phyloP scores from a whole-genome alignment of 2,329 filamentous ascomycete species.

The Fusarium palustre region DNA sequence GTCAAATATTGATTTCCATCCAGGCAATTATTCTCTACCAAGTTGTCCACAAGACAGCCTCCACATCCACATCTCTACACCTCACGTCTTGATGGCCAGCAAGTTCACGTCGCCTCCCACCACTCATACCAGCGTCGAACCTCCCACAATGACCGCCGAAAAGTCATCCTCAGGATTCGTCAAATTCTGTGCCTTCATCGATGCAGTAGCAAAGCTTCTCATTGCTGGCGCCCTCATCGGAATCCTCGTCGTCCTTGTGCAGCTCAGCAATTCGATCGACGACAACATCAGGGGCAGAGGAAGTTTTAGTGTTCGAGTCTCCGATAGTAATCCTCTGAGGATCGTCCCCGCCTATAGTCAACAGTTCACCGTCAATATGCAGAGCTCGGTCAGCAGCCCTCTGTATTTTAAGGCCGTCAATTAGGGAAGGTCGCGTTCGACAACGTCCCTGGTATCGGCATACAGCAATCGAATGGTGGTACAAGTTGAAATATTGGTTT shows the following conservation, averaged over 20 bases:
- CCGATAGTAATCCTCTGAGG: background rate
- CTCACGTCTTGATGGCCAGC: slow-evolving; percentile 18
- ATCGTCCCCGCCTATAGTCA: background rate
- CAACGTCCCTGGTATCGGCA: too few relatives aligned
- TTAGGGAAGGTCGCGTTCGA: background rate
- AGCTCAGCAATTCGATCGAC: slow-evolving; percentile 10
- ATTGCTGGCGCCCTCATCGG: slow-evolving; percentile 35
- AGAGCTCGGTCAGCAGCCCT: slow-evolving; percentile 2
- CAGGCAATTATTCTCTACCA: background rate
- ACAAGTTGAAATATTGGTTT: background rate
- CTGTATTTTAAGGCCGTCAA: slow-evolving; percentile 20
- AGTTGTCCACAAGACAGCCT: background rate
- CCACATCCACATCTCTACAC: background rate
- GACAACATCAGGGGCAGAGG: slow-evolving; percentile 14
- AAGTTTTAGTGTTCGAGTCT: background rate
- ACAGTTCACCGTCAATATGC: slow-evolving; percentile 21
- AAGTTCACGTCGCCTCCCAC: slow-evolving; percentile 6
- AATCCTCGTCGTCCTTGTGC: slow-evolving; percentile 30
- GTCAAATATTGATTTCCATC: too few relatives aligned
- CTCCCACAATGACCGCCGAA: slow-evolving; percentile 20
- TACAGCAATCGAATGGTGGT: background rate
- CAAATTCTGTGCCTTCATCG: slow-evolving; percentile 35
- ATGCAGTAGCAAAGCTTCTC: slow-evolving; percentile 33
- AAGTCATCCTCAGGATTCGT: slow-evolving; percentile 26
- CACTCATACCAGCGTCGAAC: background rate